These are phyloP conservation scores for Lizonia empirigonia DNA, from an alignment of 2,329 filamentous ascomycete species.

Conservation along the genomic window DNA sequence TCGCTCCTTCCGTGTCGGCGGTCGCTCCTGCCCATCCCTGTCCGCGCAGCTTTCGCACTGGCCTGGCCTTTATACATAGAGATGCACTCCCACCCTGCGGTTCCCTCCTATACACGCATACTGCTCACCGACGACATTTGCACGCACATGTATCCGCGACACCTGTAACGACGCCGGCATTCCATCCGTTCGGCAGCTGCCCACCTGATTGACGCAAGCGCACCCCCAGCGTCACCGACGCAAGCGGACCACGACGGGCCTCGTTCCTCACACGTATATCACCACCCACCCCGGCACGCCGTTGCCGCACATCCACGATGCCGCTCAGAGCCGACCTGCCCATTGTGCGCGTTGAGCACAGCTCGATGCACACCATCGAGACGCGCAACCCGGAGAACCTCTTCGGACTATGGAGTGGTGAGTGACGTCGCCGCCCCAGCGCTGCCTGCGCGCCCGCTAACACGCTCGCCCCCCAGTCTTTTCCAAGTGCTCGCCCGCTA, in stretches of 20 bases:
- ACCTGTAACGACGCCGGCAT: constrained; percentile 31
- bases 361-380: constrained; percentile 92
- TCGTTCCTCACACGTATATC: not conserved
- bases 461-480: constrained; percentile 67
- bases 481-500: constrained; percentile 89
- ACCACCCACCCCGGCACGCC: constrained; percentile 3
- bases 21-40: constrained; percentile 24
- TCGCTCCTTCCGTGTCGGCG: constrained; percentile 26
- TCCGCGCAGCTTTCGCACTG: constrained; percentile 21
- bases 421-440: constrained; percentile 51
- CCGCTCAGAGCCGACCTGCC: constrained; percentile 81
- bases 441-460: constrained; percentile 26
- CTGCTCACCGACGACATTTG: too few relatives aligned
- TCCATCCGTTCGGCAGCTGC: constrained; percentile 23
- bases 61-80: constrained; percentile 28
- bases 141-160: constrained; percentile 25
- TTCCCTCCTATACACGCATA: constrained; percentile 10
- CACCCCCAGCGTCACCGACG: constrained; percentile 22
- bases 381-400: constrained; percentile 90
- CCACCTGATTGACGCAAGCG: constrained; percentile 30
- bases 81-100: constrained; percentile 26
- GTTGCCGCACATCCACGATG: constrained; percentile 60
- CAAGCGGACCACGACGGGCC: constrained; percentile 19
- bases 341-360: constrained; percentile 88
- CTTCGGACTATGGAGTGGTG: constrained; percentile 96